phyloP scores from a whole-genome alignment of 331 rosid genomes.

The Saraca asoca region DNA sequence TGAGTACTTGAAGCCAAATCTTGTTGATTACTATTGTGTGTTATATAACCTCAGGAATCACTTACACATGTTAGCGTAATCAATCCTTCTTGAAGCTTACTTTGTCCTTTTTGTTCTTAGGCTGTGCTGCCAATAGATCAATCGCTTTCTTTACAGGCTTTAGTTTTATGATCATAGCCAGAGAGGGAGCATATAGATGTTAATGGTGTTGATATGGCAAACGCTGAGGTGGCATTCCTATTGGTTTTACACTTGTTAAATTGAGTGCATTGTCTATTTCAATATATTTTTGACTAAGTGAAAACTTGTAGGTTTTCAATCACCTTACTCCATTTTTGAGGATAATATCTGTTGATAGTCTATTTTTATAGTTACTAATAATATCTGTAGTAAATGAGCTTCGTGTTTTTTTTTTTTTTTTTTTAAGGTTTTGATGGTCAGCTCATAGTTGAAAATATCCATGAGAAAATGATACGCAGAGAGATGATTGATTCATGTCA shows the following conservation, averaged over 20 bases:
- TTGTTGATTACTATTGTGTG: constrained; percentile 17
- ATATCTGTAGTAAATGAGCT: too few relatives aligned
- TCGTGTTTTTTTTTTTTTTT: too few relatives aligned
- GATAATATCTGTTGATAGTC: constrained; percentile 8
- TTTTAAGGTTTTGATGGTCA: neutral
- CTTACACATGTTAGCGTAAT: constrained; percentile 4
- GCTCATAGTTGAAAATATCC: constrained; percentile 7
- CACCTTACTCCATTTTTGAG: neutral
- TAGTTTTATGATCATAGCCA: constrained; percentile 12
- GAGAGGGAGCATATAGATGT: neutral
- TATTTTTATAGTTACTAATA: too few relatives aligned
- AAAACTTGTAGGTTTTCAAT: too few relatives aligned
- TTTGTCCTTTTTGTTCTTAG: neutral
- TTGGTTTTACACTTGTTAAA: neutral
- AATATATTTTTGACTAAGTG: neutral
- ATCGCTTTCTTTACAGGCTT: constrained; percentile 3
- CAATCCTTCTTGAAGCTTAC: constrained; percentile 21
- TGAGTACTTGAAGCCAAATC: constrained; percentile 48
- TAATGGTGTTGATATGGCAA: constrained; percentile 3
- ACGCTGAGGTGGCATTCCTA: neutral
- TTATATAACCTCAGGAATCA: constrained; percentile 13
- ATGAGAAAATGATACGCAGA: neutral
- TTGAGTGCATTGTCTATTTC: constrained; percentile 13
- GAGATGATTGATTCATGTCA: neutral
- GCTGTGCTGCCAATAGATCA: neutral